Conservation (phyloP, 1,139 yeast genomes). For the Nadsonia starkeyi-henricii region DNA sequence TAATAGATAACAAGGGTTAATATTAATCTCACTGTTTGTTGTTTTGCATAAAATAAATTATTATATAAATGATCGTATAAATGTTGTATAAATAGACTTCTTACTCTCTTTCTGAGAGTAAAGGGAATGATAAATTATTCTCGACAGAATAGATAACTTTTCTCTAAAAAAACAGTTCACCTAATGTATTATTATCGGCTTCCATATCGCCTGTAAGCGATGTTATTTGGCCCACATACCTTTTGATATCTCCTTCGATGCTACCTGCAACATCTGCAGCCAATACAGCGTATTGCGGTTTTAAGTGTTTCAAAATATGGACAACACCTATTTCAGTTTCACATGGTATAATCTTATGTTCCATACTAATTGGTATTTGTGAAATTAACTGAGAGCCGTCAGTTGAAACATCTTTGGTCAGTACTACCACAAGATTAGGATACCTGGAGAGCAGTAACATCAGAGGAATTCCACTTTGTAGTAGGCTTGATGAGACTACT, state of each 20-base stretch:
- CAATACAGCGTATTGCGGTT: conserved; percentile 18
- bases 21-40: background rate
- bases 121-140: background rate
- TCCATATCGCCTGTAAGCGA: conserved; percentile 11
- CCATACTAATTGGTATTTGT: conserved; percentile 13
- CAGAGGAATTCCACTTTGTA: conserved; percentile 10
- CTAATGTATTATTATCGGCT: conserved; percentile 9
- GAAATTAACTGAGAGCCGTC: conserved; percentile 10
- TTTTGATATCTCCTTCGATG: conserved; percentile 11
- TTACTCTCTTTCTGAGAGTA: no score
- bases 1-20: conserved; percentile 9
- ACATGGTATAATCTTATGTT: conserved; percentile 18
- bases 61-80: no score
- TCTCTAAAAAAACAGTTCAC: conserved; percentile 10
- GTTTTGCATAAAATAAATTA: background rate
- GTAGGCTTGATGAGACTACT: background rate
- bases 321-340: conserved; percentile 20
- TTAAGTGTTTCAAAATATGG: conserved; percentile 21
- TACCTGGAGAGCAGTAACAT: conserved; percentile 11
- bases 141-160: background rate
- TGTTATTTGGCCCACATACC: conserved; percentile 16
- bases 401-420: conserved; percentile 15
- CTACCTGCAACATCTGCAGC: conserved; percentile 14
- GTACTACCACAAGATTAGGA: conserved; percentile 16
- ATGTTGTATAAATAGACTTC: background rate